Percentiles rank a stretch among this genome's conserved stretches.
Conservation (phyloP, 2,329 filamentous ascomycete species). For the Thielaviopsis cerberus region DNA sequence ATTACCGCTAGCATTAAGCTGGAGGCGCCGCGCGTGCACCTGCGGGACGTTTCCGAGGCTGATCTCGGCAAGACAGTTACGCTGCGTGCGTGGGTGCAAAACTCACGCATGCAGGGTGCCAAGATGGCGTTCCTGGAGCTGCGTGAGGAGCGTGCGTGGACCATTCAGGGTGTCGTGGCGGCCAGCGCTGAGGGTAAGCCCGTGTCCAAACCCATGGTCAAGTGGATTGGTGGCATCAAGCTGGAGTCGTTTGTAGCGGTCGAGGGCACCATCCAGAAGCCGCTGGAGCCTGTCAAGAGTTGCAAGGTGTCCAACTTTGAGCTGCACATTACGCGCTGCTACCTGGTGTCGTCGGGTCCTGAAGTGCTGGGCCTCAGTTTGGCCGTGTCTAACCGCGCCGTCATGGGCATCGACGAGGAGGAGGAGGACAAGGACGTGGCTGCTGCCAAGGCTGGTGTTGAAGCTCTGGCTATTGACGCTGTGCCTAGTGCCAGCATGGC, state of each 20-base stretch:
- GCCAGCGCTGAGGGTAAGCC: constrained; percentile 51
- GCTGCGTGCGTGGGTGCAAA: constrained; percentile 68
- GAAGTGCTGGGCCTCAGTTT: constrained; percentile 39
- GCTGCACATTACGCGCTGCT: constrained; percentile 75
- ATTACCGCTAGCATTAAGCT: constrained; percentile 39
- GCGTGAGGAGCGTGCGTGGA: constrained; percentile 53
- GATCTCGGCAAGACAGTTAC: constrained; percentile 53
- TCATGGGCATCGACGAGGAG: constrained; percentile 42
- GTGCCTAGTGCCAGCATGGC: constrained; percentile 61
- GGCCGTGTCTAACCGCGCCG: constrained; percentile 33
- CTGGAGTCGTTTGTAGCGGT: constrained; percentile 69
- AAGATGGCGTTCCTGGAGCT: constrained; percentile 87
- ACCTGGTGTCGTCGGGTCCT: constrained; percentile 49
- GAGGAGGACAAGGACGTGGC: constrained; percentile 20
- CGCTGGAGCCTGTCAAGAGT: constrained; percentile 74
- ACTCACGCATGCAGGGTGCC: constrained; percentile 69
- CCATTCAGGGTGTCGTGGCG: constrained; percentile 63
- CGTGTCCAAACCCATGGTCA: constrained; percentile 79
- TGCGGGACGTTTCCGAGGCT: constrained; percentile 45
- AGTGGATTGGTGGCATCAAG: constrained; percentile 60
- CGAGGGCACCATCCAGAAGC: constrained; percentile 63
- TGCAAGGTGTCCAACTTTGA: constrained; percentile 64
- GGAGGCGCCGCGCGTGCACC: constrained; percentile 36
- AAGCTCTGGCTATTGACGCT: constrained; percentile 24
- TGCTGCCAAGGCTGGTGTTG: constrained; percentile 22